Evolutionary conservation across 768 basidiomycete species (phyloP).

Genomic region (Boletus patriciae): DNA sequence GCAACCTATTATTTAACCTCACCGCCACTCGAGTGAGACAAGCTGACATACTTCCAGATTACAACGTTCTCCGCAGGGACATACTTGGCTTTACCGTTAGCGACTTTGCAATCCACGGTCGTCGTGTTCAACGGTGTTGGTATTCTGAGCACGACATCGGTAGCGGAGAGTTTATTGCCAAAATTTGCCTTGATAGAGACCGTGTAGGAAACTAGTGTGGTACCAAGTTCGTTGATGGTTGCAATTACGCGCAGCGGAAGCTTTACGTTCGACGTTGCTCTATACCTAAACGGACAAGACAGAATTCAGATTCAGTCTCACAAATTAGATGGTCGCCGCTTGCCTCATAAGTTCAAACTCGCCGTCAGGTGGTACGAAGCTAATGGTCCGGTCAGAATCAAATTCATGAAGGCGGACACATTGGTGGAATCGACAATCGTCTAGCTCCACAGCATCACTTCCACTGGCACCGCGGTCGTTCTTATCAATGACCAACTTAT

Average conservation of each 20-base stretch:
- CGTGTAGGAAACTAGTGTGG: slow-evolving; percentile 86
- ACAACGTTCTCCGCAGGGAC: slow-evolving; percentile 94
- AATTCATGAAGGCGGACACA: slow-evolving; percentile 96
- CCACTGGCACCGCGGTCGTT: slow-evolving; percentile 50
- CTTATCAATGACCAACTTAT: slow-evolving; percentile 97
- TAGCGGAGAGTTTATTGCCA: slow-evolving; percentile 88
- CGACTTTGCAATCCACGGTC: slow-evolving; percentile 87
- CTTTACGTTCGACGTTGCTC: slow-evolving; percentile 94
- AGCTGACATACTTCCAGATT: slow-evolving; percentile 86
- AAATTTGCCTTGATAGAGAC: slow-evolving; percentile 88
- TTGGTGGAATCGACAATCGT: slow-evolving; percentile 98
- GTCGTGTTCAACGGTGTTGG: slow-evolving; percentile 97
- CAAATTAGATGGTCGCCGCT: slow-evolving; percentile 26
- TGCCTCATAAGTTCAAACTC: slow-evolving; percentile 98
- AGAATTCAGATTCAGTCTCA: not conserved
- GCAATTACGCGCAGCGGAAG: slow-evolving; percentile 87
- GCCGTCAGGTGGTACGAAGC: slow-evolving; percentile 96
- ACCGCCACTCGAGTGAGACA: not conserved
- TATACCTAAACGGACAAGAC: slow-evolving; percentile 60
- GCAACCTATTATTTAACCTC: not conserved
- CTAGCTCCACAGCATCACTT: slow-evolving; percentile 84
- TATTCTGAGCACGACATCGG: slow-evolving; percentile 88
- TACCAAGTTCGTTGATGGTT: slow-evolving; percentile 91
- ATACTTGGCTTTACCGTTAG: slow-evolving; percentile 95
- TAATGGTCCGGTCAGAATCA: slow-evolving; percentile 90